These are phyloP conservation scores for Raddia distichophylla DNA, from an alignment of 176 grass and related monocot genomes.

Conservation along the genomic window DNA sequence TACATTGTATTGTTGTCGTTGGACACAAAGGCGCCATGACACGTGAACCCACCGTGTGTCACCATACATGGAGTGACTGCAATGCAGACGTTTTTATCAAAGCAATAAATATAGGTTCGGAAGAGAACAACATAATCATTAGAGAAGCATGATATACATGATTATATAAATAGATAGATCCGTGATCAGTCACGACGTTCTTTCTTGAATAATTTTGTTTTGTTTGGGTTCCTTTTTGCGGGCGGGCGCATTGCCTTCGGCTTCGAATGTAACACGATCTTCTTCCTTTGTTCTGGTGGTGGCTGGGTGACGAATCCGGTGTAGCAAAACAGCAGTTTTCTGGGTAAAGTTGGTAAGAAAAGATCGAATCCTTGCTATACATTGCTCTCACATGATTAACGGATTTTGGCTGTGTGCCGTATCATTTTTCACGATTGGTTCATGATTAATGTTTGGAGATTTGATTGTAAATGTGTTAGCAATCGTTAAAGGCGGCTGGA, in stretches of 20 bases:
- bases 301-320: not conserved
- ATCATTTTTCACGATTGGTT: not conserved
- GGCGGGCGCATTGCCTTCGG: too few species aligned
- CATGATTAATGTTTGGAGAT: not conserved
- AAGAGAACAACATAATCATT: too few species aligned
- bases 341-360: not conserved
- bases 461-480: not conserved
- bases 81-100: too few species aligned
- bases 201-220: not conserved
- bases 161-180: too few species aligned
- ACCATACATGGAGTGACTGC: not conserved
- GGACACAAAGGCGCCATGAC: not conserved
- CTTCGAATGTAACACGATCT: not conserved
- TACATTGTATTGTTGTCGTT: not conserved
- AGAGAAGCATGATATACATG: too few species aligned
- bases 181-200: not conserved
- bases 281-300: not conserved
- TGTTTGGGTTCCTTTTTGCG: not conserved
- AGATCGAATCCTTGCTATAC: not conserved
- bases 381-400: not conserved
- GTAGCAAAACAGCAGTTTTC: not conserved
- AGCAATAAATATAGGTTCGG: too few species aligned
- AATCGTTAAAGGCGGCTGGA: not conserved
- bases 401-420: not conserved
- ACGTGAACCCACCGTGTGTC: not conserved